A percentile compares a stretch with the other conserved stretches of the same genome.
These are phyloP conservation scores for Arachnomyces sp. DNA, from an alignment of 2,329 filamentous ascomycete species.

Conservation along the genomic window DNA sequence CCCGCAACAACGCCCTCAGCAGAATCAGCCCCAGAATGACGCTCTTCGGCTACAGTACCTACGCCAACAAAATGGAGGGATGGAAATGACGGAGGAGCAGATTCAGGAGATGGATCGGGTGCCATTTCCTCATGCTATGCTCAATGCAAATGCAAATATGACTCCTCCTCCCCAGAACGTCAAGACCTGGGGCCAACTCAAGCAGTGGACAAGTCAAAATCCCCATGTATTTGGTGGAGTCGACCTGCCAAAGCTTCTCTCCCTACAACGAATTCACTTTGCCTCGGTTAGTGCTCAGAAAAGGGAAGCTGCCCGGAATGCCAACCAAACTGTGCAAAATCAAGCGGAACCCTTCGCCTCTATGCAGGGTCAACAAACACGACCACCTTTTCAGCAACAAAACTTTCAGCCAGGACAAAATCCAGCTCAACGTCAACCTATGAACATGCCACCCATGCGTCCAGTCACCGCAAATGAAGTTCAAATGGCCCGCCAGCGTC, in stretches of 20 bases:
- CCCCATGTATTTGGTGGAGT: slow-evolving; percentile 34
- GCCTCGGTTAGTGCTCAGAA: slow-evolving; percentile 25
- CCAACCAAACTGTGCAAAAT: slow-evolving; percentile 18
- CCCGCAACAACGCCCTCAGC: slow-evolving; percentile 23
- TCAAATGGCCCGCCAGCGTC: slow-evolving; percentile 27
- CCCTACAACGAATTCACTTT: slow-evolving; percentile 39
- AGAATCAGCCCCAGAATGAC: slow-evolving; percentile 25
- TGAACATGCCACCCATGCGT: slow-evolving; percentile 24
- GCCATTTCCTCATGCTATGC: slow-evolving; percentile 29
- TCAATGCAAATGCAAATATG: slow-evolving; percentile 25
- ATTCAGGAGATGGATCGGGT: slow-evolving; percentile 36
- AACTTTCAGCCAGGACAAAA: slow-evolving; percentile 23
- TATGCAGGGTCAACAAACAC: slow-evolving; percentile 18
- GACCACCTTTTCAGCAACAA: slow-evolving; percentile 23
- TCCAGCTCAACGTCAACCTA: slow-evolving; percentile 21
- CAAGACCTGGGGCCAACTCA: slow-evolving; percentile 51
- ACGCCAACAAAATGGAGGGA: slow-evolving; percentile 24
- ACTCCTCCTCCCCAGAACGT: slow-evolving; percentile 40
- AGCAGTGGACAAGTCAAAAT: slow-evolving; percentile 46
- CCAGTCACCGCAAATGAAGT: slow-evolving; percentile 30
- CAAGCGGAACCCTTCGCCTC: slow-evolving; percentile 16
- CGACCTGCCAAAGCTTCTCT: slow-evolving; percentile 33
- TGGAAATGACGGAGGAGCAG: slow-evolving; percentile 35
- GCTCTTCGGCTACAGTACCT: slow-evolving; percentile 25
- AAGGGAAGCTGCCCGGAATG: slow-evolving; percentile 18